These are phyloP conservation scores for Globisporangium okanoganense DNA, from an alignment of 352 stramenopile genomes.

Conservation along the genomic window DNA sequence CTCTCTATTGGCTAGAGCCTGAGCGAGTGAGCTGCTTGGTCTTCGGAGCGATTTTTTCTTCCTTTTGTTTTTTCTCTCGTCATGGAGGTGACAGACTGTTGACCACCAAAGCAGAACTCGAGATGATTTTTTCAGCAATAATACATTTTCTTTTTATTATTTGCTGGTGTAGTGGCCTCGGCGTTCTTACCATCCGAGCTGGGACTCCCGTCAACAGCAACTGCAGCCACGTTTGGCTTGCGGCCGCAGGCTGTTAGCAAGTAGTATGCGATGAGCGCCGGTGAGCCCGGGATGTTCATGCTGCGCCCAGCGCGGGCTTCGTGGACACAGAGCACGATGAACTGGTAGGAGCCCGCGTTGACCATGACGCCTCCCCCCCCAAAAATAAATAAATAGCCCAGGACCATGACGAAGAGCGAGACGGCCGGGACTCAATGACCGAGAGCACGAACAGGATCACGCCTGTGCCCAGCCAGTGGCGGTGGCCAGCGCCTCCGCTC, in stretches of 20 bases:
- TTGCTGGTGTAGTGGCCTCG: background rate
- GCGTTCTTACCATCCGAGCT: background rate
- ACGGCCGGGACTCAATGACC: background rate
- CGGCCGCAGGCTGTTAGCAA: background rate
- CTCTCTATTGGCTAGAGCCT: background rate
- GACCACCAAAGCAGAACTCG: conserved; percentile 6
- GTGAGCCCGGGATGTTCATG: background rate
- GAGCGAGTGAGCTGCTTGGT: background rate
- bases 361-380: background rate
- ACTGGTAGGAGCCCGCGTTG: background rate
- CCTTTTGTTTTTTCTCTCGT: conserved; percentile 2
- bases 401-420: background rate
- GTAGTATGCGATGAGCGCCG: background rate
- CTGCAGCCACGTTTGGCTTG: background rate
- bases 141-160: conserved; percentile 12
- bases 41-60: no score
- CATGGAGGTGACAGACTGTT: no score
- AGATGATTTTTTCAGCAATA: conserved; percentile 1
- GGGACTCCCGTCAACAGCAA: background rate
- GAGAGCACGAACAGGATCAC: background rate
- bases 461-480: background rate
- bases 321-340: background rate
- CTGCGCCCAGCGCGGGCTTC: background rate
- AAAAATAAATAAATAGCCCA: background rate
- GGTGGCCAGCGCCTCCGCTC: background rate